Evolutionary conservation across 352 stramenopile genomes (phyloP).

Genomic region (Pythium rishiriense): DNA sequence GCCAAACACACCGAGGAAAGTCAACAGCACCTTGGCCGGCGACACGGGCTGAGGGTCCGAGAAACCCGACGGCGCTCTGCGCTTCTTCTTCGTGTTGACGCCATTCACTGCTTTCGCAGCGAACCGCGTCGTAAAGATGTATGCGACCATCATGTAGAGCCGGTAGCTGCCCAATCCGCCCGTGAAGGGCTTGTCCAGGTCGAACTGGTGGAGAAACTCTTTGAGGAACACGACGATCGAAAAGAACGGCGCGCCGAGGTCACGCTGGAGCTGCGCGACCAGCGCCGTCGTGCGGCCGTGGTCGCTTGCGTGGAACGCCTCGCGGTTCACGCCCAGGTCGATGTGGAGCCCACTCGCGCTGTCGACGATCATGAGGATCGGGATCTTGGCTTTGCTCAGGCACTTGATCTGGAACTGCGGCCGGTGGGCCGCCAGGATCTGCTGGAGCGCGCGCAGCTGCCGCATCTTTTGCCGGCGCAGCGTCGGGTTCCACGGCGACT

Average conservation of each 20-base stretch:
- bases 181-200: constrained; percentile 79
- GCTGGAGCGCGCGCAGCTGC: constrained; percentile 53
- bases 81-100: constrained; percentile 12
- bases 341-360: constrained; percentile 50
- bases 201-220: constrained; percentile 77
- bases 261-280: constrained; percentile 42
- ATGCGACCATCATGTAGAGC: constrained; percentile 81
- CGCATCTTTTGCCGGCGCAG: constrained; percentile 60
- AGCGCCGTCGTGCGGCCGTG: constrained; percentile 65
- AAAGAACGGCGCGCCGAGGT: constrained; percentile 47
- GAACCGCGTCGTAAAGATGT: constrained; percentile 44
- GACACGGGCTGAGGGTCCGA: background rate
- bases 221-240: constrained; percentile 69
- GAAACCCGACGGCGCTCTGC: background rate
- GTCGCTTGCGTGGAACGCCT: constrained; percentile 56
- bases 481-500: constrained; percentile 75
- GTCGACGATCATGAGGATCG: constrained; percentile 72
- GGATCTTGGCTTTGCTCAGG: constrained; percentile 69
- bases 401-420: constrained; percentile 63
- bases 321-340: constrained; percentile 67
- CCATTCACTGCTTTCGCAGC: background rate
- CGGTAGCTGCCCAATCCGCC: constrained; percentile 77
- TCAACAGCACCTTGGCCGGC: constrained; percentile 37
- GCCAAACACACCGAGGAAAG: constrained; percentile 70
- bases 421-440: constrained; percentile 47